Evolutionary conservation across 495 filamentous ascomycete genomes (phyloP).

Genomic region (Aspergillus haitiensis): DNA sequence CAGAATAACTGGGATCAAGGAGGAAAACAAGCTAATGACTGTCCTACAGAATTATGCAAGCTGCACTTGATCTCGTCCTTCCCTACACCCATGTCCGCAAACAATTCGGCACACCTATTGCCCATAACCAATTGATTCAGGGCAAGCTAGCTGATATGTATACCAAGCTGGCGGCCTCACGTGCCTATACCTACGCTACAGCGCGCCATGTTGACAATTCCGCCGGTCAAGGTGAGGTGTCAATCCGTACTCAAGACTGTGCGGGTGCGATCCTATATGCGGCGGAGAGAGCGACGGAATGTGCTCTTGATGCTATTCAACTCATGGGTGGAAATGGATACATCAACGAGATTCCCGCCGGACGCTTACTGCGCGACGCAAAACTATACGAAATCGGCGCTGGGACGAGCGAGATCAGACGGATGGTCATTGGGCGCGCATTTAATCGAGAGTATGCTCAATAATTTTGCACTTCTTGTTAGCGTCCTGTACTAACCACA

Average conservation of each 20-base stretch:
- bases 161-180: conserved; percentile 80
- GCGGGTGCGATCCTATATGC: conserved; percentile 94
- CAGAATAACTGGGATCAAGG: neutral
- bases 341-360: conserved; percentile 90
- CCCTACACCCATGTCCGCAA: conserved; percentile 87
- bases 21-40: conserved; percentile 13
- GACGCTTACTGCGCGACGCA: conserved; percentile 79
- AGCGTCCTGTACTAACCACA: neutral
- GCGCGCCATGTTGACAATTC: conserved; percentile 74
- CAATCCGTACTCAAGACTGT: conserved; percentile 83
- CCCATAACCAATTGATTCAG: conserved; percentile 90
- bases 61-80: conserved; percentile 79
- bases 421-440: conserved; percentile 91
- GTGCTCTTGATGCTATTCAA: conserved; percentile 87
- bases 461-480: neutral
- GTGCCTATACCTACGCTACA: conserved; percentile 76
- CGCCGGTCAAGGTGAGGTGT: conserved; percentile 43
- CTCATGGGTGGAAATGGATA: conserved; percentile 95
- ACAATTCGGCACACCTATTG: conserved; percentile 87
- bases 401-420: conserved; percentile 88
- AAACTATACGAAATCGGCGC: conserved; percentile 97
- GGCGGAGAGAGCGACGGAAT: conserved; percentile 89
- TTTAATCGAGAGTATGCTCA: conserved; percentile 86
- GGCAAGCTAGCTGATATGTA: conserved; percentile 97
- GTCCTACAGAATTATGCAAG: conserved; percentile 79